Conservation (phyloP, 2,329 filamentous ascomycete species). For the Apiospora pterosperma region DNA sequence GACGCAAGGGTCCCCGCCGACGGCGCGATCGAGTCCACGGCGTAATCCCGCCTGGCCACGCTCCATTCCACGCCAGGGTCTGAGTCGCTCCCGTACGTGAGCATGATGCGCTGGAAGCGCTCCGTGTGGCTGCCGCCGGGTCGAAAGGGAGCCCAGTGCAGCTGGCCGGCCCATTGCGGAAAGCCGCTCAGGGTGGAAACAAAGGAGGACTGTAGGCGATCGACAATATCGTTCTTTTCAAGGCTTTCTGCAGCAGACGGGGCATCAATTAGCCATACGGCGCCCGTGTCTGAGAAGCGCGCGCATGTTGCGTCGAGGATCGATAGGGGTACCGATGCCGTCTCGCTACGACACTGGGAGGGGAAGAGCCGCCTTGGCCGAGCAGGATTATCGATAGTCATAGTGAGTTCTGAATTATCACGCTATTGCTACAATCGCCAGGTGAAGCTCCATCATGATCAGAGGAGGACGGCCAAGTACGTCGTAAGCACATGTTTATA, state of each 20-base stretch:
- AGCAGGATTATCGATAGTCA: background rate
- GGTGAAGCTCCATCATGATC: background rate
- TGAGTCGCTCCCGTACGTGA: conserved; percentile 20
- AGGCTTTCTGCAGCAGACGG: conserved; percentile 13
- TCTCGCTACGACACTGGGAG: background rate
- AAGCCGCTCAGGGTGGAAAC: conserved; percentile 32
- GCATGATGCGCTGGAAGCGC: conserved; percentile 32
- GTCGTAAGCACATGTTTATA: background rate
- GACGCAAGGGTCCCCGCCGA: conserved; percentile 14
- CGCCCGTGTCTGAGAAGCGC: conserved; percentile 35
- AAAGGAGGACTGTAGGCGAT: conserved; percentile 23
- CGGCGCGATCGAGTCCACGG: conserved; percentile 28
- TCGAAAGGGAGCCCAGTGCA: conserved; percentile 30
- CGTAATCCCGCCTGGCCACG: conserved; percentile 23
- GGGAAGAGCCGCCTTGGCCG: conserved; percentile 7
- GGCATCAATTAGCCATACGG: conserved; percentile 41
- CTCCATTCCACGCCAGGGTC: conserved; percentile 37
- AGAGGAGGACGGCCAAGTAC: background rate
- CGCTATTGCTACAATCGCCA: background rate
- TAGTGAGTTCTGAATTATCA: background rate
- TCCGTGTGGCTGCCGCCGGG: conserved; percentile 18
- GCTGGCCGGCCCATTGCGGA: conserved; percentile 39
- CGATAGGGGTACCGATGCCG: conserved; percentile 24
- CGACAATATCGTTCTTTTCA: conserved; percentile 3
- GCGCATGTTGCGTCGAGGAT: conserved; percentile 41